A percentile compares a stretch with the other conserved stretches of the same genome.
Conservation (phyloP, 106 monocot species). For the Platanthera guangdongensis region DNA sequence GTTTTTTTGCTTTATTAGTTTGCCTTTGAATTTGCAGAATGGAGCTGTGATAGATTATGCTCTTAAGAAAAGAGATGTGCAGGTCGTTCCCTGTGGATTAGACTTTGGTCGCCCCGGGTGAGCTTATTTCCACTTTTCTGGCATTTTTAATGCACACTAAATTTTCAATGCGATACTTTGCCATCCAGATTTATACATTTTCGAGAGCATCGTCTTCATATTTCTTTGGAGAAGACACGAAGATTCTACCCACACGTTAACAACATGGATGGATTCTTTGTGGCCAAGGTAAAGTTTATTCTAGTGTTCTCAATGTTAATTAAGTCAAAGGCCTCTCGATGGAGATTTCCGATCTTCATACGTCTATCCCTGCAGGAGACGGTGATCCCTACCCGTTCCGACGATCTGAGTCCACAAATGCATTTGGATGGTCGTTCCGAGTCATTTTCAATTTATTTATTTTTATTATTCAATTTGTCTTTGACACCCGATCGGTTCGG, state of each 20-base stretch:
- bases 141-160: background rate
- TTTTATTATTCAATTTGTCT: too few relatives aligned
- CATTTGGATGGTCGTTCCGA: too few relatives aligned
- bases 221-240: constrained; percentile 85
- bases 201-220: constrained; percentile 91
- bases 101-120: constrained; percentile 97
- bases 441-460: too few relatives aligned
- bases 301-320: background rate
- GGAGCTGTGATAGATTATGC: constrained; percentile 96
- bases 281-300: constrained; percentile 66
- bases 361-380: too few relatives aligned
- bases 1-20: background rate
- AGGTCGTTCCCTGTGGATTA: constrained; percentile 87
- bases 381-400: too few relatives aligned
- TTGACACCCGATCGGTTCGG: too few relatives aligned
- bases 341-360: background rate
- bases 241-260: constrained; percentile 99
- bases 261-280: constrained; percentile 99
- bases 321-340: background rate
- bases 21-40: constrained; percentile 44
- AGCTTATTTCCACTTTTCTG: constrained; percentile 5
- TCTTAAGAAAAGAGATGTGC: constrained; percentile 82
- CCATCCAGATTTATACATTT: constrained; percentile 65
- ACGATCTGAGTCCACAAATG: too few relatives aligned
- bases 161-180: constrained; percentile 1